Evolutionary conservation across 148 eudicot genomes (phyloP), one percentile per base, ranked within the genome.

Genomic region (Rhododendron henanense): DNA sequence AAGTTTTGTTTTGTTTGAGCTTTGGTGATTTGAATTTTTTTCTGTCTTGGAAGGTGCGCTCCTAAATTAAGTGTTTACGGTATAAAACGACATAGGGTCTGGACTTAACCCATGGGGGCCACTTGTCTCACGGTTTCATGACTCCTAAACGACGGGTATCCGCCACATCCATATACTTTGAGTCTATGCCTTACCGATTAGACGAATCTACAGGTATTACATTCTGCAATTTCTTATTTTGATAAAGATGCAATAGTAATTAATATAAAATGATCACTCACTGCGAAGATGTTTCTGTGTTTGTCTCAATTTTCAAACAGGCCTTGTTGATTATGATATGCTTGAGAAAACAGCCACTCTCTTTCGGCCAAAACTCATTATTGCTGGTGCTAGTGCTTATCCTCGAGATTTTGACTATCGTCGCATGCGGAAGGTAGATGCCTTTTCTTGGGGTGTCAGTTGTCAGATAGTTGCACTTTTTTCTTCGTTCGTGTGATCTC

Each of bases 361-460:
- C 10, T 96, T 96, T 81, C 90, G 98, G 41, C 99, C 99, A 82
- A 95, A 96, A 85, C 95, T 96, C 53, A 96, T 95, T 25, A 95
- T 96, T 87, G 98, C 94, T 87, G 99, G 99, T 87, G 98, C 98
- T 77, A 96, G 99, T 94, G 99, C 99, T 82, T 96, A 96, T 88
- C 93, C 99, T 83, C 91, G 96, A 47, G 98, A 94, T 89, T 94
- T 94, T 90, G 98, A 96, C 87, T 96, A 95, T 90, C 94, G 95
- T 86, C 92, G 96, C 59, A 94, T 96, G 95, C 91, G 98, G 87
- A 93, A 94, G 99, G 99, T 96, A 87, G 41, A 4, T 2, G 16
- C 28, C 47, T 47, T 67, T 10, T n/a, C 39, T 14, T 18, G 59
- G 15, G 15, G 23, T 51, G 16, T 63, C 63, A 18, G 21, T 57